phyloP scores from a whole-genome alignment of 352 stramenopile species.

The Phytophthora brassicae region DNA sequence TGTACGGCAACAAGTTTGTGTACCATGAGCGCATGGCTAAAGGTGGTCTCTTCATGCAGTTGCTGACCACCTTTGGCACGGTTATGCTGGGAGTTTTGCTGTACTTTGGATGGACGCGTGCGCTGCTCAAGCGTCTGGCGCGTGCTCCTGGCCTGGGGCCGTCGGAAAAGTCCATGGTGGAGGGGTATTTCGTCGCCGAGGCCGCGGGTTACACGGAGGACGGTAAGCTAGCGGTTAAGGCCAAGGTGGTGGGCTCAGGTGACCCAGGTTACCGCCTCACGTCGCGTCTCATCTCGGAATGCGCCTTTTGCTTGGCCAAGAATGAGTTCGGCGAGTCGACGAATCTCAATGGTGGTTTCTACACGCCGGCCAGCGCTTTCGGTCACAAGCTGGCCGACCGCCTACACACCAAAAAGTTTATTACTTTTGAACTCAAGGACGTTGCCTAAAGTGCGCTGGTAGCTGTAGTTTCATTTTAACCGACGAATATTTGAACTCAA shows the following conservation, averaged over 20 bases:
- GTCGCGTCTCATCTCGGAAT: conserved; percentile 57
- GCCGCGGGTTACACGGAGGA: conserved; percentile 46
- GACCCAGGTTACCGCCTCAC: conserved; percentile 67
- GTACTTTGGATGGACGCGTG: conserved; percentile 64
- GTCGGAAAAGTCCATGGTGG: conserved; percentile 72
- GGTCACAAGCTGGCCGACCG: conserved; percentile 54
- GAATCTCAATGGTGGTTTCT: conserved; percentile 48
- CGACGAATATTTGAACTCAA: conserved; percentile 55
- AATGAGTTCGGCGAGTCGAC: conserved; percentile 30
- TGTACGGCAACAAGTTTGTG: conserved; percentile 64
- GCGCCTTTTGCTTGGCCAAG: conserved; percentile 60
- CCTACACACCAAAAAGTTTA: conserved; percentile 56
- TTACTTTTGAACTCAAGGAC: conserved; percentile 51
- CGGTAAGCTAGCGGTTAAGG: conserved; percentile 44
- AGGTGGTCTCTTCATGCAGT: conserved; percentile 46
- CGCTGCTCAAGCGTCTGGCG: conserved; percentile 67
- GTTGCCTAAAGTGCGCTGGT: conserved; percentile 10
- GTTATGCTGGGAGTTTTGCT: conserved; percentile 44
- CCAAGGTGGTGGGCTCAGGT: conserved; percentile 38
- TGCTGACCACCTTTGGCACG: conserved; percentile 40
- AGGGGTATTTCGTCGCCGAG: conserved; percentile 72
- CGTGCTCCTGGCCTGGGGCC: conserved; percentile 82
- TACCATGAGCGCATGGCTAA: conserved; percentile 67
- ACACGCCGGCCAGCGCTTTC: conserved; percentile 60
- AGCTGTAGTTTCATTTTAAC: conserved; percentile 15